These are phyloP conservation scores for Lepiota venenata DNA, from an alignment of 768 basidiomycete genomes.

Conservation along the genomic window DNA sequence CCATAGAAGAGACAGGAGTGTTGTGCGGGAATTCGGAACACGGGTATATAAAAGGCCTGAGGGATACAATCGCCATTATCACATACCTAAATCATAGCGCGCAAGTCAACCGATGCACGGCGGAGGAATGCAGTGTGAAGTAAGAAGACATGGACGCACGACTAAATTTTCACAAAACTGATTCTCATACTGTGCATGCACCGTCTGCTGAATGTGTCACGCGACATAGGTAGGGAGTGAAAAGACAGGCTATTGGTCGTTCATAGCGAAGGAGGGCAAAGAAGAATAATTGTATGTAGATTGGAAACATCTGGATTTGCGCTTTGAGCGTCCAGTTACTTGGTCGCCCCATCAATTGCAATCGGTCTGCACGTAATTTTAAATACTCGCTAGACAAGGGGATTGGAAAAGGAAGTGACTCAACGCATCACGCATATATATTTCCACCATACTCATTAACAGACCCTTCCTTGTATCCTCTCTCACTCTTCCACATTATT, in stretches of 20 bases:
- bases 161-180: conserved; percentile 75
- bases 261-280: no score
- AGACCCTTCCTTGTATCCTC: conserved; percentile 52
- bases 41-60: no score
- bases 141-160: conserved; percentile 35
- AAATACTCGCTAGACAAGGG: background rate
- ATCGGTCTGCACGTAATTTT: conserved; percentile 37
- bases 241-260: conserved; percentile 76
- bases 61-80: conserved; percentile 41
- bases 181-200: conserved; percentile 67
- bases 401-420: conserved; percentile 5
- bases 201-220: conserved; percentile 75
- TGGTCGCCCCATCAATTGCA: conserved; percentile 58
- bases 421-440: conserved; percentile 80
- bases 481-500: conserved; percentile 35
- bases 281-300: conserved; percentile 39
- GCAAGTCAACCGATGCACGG: background rate
- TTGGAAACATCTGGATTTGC: conserved; percentile 74
- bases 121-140: background rate
- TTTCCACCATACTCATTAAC: conserved; percentile 69
- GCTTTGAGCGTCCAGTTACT: conserved; percentile 76
- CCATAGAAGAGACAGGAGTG: no score
- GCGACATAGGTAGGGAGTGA: conserved; percentile 73
- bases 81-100: conserved; percentile 39
- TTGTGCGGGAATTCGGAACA: no score